These are phyloP conservation scores for Cryptosporidium canis DNA, from an alignment of 169 alveolate species.

Conservation along the genomic window DNA sequence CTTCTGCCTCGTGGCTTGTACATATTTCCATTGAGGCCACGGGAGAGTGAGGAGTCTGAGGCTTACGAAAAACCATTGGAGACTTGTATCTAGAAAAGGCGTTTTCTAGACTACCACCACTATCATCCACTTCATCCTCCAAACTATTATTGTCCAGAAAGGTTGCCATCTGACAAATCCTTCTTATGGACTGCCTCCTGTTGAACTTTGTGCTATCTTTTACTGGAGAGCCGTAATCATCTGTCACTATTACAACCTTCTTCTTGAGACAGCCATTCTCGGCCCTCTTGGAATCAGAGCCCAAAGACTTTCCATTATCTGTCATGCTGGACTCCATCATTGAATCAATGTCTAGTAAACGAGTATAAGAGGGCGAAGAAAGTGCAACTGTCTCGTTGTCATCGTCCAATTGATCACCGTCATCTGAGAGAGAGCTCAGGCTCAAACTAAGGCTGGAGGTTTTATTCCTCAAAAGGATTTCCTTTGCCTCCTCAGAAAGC, in stretches of 20 bases:
- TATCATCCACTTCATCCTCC: background rate
- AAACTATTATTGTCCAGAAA: constrained; percentile 14
- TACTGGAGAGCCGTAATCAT: constrained; percentile 22
- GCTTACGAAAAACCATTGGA: background rate
- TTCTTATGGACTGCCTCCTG: constrained; percentile 61
- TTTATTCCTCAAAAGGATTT: constrained; percentile 11
- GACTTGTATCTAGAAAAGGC: background rate
- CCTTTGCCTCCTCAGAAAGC: constrained; percentile 53
- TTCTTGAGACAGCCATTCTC: background rate
- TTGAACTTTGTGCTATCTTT: constrained; percentile 8
- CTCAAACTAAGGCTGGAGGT: background rate
- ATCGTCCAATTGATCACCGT: constrained; percentile 3
- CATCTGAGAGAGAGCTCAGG: background rate
- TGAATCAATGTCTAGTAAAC: constrained; percentile 18
- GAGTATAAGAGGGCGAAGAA: constrained; percentile 68
- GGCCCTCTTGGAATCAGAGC: background rate
- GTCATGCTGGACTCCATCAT: background rate
- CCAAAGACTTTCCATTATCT: background rate
- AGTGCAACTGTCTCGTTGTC: constrained; percentile 59
- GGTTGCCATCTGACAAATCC: constrained; percentile 67
- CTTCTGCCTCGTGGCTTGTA: background rate
- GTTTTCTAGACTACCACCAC: background rate
- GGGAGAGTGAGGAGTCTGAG: background rate
- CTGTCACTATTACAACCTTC: constrained; percentile 34
- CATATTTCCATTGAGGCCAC: background rate